Percentiles rank a stretch among this genome's conserved stretches.
phyloP scores from a whole-genome alignment of 192 early-diverging fungal species.

The Jimgerdemannia lactiflua region DNA sequence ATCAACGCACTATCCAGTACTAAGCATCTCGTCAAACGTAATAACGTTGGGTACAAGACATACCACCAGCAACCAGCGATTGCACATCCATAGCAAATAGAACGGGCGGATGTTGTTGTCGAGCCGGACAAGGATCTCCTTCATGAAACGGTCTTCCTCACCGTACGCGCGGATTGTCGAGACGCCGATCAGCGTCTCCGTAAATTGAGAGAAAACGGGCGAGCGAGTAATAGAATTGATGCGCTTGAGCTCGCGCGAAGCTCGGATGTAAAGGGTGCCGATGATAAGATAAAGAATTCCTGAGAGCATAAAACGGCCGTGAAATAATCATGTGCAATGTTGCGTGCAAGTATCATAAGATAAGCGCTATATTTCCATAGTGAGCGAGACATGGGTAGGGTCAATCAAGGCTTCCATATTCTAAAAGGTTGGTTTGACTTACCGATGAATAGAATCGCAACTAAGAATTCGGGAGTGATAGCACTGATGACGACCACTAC shows the following conservation, averaged over 20 bases:
- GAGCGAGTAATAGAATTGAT: constrained; percentile 71
- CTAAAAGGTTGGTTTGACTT: not conserved
- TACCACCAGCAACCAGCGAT: constrained; percentile 81
- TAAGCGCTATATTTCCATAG: constrained; percentile 11
- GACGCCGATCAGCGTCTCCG: constrained; percentile 73
- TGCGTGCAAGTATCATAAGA: constrained; percentile 51
- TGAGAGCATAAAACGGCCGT: constrained; percentile 3
- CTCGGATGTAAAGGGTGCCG: constrained; percentile 63
- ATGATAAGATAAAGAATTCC: constrained; percentile 57
- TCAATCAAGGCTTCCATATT: not conserved
- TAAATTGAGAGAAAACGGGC: constrained; percentile 80
- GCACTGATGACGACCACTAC: constrained; percentile 34
- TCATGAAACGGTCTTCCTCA: constrained; percentile 59
- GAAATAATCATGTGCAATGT: constrained; percentile 29
- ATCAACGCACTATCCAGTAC: not conserved
- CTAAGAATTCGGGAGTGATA: constrained; percentile 36
- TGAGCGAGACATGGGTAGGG: constrained; percentile 7
- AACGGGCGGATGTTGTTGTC: constrained; percentile 77
- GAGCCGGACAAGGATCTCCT: constrained; percentile 49
- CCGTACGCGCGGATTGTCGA: constrained; percentile 84
- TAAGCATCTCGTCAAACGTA: not conserved
- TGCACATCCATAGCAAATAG: constrained; percentile 74
- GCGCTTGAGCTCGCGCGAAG: constrained; percentile 88
- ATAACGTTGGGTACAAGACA: constrained; percentile 36
- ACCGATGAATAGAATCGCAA: constrained; percentile 32